Evolutionary conservation across 352 stramenopile genomes (phyloP), one percentile per base, ranked within the genome.

Genomic region (Globisporangium radiosum): DNA sequence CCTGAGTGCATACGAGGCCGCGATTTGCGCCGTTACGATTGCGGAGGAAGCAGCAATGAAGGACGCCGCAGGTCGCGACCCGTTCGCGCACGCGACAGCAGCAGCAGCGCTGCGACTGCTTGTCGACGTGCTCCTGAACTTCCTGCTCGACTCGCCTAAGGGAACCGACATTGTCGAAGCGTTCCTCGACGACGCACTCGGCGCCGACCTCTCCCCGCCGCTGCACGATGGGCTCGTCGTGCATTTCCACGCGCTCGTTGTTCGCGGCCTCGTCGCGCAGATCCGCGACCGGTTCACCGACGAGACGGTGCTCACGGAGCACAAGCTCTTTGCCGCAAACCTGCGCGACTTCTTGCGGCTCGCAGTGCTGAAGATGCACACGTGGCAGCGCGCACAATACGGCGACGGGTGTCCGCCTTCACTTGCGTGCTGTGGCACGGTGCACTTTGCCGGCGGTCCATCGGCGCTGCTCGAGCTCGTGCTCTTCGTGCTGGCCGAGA

Each of bases 301-400:
- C 52, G 73, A 81, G 10, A 64, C 66, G 14, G 51, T 83, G 43
- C 52, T 87, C 5, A 59, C 65, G 0, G 71, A 85, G 0, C 71
- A 86, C 65, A 85, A 81, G 50, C 43, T 68, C 7, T 88, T 87
- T 54, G 75, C 59, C 8, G 42, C 60, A 37, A 91, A 88, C 51
- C 62, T 88, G 33, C 78, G 80, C 33, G 73, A 80, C 5, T 87
- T 91, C 45, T 64, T 87, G 19, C 74, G 68, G 37, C 66, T 88
- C 43, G 67, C 70, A 4, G 70, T 88, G 33, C 56, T 61, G 39
- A 87, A 81, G 47, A 89, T 89, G 75, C 76, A 86, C 25, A 70
- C 69, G 39, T 91, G 78, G 81, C 81, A 91, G 52, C 70, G 73
- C 33, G 65, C 81, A 9, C 81, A 91, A 54, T 73, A 88, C 37